Evolutionary conservation across 495 filamentous ascomycete species (phyloP).

Genomic region (Bombardia bombarda): DNA sequence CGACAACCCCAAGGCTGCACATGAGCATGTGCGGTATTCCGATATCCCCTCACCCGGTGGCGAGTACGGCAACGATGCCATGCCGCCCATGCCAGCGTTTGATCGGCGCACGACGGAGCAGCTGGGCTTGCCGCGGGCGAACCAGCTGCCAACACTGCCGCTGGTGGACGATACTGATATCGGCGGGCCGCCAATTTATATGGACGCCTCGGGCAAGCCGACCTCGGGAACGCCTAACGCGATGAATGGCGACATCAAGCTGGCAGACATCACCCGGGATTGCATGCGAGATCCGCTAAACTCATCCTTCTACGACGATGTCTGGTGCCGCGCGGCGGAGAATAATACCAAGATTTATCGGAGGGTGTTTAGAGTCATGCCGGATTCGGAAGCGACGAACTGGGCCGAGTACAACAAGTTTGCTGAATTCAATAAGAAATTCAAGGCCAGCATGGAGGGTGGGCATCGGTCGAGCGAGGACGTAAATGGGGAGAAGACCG

Average conservation of each 20-base stretch:
- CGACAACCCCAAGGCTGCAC: conserved; percentile 36
- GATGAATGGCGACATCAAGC: conserved; percentile 57
- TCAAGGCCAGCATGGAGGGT: conserved; percentile 57
- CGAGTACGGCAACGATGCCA: conserved; percentile 27
- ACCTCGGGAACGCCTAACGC: conserved; percentile 39
- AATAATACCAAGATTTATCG: conserved; percentile 94
- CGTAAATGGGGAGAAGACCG: conserved; percentile 21
- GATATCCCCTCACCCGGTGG: conserved; percentile 11
- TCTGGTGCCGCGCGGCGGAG: conserved; percentile 79
- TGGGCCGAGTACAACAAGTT: conserved; percentile 96
- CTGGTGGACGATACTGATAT: conserved; percentile 71
- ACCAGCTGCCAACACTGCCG: conserved; percentile 59
- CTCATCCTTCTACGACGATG: conserved; percentile 74
- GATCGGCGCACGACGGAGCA: conserved; percentile 42
- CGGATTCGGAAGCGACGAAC: conserved; percentile 83
- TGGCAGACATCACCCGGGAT: conserved; percentile 43
- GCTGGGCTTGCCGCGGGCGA: conserved; percentile 52
- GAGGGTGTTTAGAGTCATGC: conserved; percentile 92
- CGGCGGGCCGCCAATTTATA: conserved; percentile 54
- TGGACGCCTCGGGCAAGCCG: conserved; percentile 27
- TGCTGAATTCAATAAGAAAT: conserved; percentile 66
- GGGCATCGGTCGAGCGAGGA: conserved; percentile 32
- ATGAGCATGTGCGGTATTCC: conserved; percentile 12
- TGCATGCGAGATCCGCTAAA: conserved; percentile 73
- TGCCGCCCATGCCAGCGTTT: conserved; percentile 44